These are phyloP conservation scores for Przewalskia tangutica DNA, from an alignment of 257 asterid genomes.

Conservation along the genomic window DNA sequence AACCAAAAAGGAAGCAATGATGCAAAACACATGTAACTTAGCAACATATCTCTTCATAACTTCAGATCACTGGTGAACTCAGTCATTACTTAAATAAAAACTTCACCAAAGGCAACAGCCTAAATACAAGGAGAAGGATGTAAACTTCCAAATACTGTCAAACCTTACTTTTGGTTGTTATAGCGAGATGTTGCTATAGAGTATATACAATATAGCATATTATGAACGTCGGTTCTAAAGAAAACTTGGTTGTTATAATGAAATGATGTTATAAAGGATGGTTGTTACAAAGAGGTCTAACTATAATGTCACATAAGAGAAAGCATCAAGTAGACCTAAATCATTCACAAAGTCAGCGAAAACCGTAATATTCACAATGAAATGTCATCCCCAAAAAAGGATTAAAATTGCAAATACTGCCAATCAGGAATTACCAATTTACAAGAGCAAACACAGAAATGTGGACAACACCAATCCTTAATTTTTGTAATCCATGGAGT, in stretches of 20 bases:
- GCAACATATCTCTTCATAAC: background rate
- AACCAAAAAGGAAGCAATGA: background rate
- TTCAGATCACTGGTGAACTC: background rate
- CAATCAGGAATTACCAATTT: constrained; percentile 57
- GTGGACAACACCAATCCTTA: constrained; percentile 17
- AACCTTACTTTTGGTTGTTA: too few relatives aligned
- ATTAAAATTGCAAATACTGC: constrained; percentile 13
- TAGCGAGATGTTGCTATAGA: too few relatives aligned
- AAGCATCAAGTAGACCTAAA: background rate
- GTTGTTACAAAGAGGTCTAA: too few relatives aligned
- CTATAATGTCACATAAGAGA: background rate
- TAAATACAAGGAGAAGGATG: background rate
- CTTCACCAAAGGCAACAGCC: background rate
- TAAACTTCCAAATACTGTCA: background rate
- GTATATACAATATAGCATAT: too few relatives aligned
- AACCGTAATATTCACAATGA: background rate
- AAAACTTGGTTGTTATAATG: too few relatives aligned
- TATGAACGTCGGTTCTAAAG: too few relatives aligned
- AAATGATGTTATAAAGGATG: too few relatives aligned
- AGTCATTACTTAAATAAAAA: background rate
- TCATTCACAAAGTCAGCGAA: background rate
- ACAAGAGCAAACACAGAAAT: constrained; percentile 41
- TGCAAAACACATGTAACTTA: background rate
- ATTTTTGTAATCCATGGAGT: constrained; percentile 5
- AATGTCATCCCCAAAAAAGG: background rate